Evolutionary conservation across 306 rosid species (phyloP), one percentile per base, ranked within the genome.

Genomic region (Dalbergia cultrata): DNA sequence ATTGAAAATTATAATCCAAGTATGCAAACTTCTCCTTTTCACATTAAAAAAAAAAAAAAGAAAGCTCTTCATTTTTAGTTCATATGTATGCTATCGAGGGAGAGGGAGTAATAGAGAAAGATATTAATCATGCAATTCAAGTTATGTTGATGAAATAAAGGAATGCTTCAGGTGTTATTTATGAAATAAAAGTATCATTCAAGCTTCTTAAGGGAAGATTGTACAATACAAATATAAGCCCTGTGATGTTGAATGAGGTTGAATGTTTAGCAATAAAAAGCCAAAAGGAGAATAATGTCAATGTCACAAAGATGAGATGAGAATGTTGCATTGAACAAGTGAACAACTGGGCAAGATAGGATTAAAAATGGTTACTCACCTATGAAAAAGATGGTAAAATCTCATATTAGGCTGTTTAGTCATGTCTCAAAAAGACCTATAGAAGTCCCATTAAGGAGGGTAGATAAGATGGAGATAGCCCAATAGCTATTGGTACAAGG

Each of bases 11-110:
- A 47, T 44, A 26, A 63, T 47, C 45, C 26, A 45, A 53, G 11
- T 39, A 37, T 12, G 50, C 7, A 67, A 74, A 26, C 31, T 26
- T 26, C 31, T 1, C 31, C 2, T 26, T 26, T 26, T 1, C 3
- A 26, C 31, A 26, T 1, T 1, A 26, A n/a, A 35, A 26, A 26
- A 26, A 26, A 26, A 1, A 22, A 22, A 26, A 2, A 26, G 2
- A 26, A 26, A 0, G 31, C n/a, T 11, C 44, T 26, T 45, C 69
- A 34, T 68, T 67, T 10, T 54, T 56, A 64, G 70, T 39, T 62
- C 70, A 64, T 13, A 67, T n/a, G 33, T 66, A 78, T 39, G 33
- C 64, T 37, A 65, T 43, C 9, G 49, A 43, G 49, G 49, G 12
- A 43, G 49, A 37, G 8, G 41, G 41, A 8, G 7, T 2, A 26